Evolutionary conservation across 371 early-diverging fungal species (phyloP).

Genomic region (Mortierella sp.): DNA sequence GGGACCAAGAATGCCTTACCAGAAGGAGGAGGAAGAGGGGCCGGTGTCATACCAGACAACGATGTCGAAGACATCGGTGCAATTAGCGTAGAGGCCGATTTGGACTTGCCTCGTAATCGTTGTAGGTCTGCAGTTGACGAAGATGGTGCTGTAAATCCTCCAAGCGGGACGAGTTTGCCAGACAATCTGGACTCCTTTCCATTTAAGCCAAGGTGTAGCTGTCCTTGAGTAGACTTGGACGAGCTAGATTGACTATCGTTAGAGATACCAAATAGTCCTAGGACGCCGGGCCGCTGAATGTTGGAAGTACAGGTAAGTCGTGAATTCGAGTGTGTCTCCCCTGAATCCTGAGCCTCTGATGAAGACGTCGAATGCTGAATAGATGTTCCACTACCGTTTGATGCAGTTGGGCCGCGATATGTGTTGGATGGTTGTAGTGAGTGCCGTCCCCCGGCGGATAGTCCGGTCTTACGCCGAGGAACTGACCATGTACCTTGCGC

Average conservation of each 20-base stretch:
- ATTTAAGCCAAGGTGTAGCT: constrained; percentile 1
- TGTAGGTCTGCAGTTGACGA: background rate
- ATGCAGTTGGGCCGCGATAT: background rate
- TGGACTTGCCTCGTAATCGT: constrained; percentile 22
- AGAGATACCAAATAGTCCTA: background rate
- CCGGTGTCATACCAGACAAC: background rate
- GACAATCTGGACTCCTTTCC: constrained; percentile 30
- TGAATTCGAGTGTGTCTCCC: background rate
- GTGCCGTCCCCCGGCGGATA: constrained; percentile 36
- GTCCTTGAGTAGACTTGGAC: constrained; percentile 7
- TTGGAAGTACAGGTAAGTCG: background rate
- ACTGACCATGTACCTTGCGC: background rate
- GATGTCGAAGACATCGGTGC: constrained; percentile 27
- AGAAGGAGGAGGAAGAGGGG: background rate
- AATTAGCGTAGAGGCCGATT: constrained; percentile 21
- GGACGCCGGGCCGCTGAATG: constrained; percentile 6
- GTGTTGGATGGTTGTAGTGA: constrained; percentile 32
- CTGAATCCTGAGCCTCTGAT: constrained; percentile 10
- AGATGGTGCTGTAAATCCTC: background rate
- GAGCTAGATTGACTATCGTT: constrained; percentile 5
- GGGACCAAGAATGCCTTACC: constrained; percentile 21
- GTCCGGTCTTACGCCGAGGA: constrained; percentile 46
- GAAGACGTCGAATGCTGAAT: background rate
- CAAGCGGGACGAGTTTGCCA: constrained; percentile 13
- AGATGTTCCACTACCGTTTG: background rate